Conservation (phyloP, 169 alveolate genomes). For the Babesia bigemina region DNA sequence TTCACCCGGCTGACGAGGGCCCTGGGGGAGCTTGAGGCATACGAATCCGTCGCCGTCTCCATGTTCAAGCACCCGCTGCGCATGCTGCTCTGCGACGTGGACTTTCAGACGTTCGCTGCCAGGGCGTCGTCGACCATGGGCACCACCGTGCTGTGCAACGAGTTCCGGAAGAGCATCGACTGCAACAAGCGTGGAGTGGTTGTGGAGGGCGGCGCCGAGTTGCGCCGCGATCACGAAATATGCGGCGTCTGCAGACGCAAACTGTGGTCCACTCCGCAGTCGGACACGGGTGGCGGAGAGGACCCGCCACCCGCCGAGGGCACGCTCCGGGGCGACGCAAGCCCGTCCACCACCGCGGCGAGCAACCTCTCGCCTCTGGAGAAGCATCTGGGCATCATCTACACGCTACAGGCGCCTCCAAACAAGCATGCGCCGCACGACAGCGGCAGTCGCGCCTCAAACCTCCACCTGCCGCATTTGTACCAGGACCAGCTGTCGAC, state of each 20-base stretch:
- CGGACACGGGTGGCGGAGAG: neutral
- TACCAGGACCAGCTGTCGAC: conserved; percentile 52
- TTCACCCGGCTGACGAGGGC: conserved; percentile 39
- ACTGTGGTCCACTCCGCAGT: conserved; percentile 2
- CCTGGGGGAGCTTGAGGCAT: conserved; percentile 32
- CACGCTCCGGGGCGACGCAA: neutral
- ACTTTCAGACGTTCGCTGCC: conserved; percentile 51
- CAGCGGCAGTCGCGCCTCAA: neutral
- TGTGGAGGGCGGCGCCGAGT: neutral
- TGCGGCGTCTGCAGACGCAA: conserved; percentile 36
- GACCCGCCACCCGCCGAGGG: neutral
- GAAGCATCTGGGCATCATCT: conserved; percentile 41
- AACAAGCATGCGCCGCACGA: neutral
- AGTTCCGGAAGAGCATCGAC: conserved; percentile 33
- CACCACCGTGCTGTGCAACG: conserved; percentile 31
- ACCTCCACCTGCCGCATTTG: neutral
- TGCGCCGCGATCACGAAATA: neutral
- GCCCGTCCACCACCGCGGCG: conserved; percentile 1
- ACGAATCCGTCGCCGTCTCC: conserved; percentile 24
- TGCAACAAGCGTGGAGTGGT: conserved; percentile 48
- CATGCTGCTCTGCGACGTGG: conserved; percentile 34
- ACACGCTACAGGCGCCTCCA: conserved; percentile 6
- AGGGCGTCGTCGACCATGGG: conserved; percentile 34
- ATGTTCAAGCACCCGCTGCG: conserved; percentile 32
- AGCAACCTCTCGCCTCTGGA: conserved; percentile 50